Conservation (phyloP, 129 eudicot genomes). For the Rutidosis leptorrhynchoides region DNA sequence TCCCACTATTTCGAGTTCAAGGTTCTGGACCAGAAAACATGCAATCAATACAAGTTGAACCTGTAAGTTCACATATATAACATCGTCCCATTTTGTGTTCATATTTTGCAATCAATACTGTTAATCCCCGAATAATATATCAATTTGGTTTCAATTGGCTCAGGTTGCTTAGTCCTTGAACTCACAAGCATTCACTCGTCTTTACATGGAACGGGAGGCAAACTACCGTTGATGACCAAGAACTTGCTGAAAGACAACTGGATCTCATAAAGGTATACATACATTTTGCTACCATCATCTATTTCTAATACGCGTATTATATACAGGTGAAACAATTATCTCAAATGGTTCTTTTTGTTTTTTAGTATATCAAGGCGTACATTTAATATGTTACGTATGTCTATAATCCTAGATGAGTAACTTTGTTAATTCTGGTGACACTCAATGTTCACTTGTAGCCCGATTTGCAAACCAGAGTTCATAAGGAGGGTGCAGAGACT, state of each 20-base stretch:
- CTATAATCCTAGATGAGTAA: neutral
- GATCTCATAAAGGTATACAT: conserved; percentile 80
- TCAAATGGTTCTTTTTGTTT: neutral
- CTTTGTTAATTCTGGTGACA: neutral
- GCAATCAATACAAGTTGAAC: too few relatives aligned
- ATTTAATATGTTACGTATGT: neutral
- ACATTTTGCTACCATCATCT: too few relatives aligned
- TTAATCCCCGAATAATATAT: neutral
- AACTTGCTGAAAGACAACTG: conserved; percentile 80
- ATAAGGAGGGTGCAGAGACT: conserved; percentile 74
- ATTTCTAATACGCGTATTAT: too few relatives aligned
- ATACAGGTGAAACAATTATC: too few relatives aligned
- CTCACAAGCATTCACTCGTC: conserved; percentile 62
- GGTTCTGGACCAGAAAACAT: too few relatives aligned
- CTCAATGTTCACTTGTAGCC: conserved; percentile 57
- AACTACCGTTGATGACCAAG: conserved; percentile 67
- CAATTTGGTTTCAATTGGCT: conserved; percentile 19
- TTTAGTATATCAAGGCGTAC: neutral
- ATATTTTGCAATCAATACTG: too few relatives aligned
- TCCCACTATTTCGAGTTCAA: too few relatives aligned
- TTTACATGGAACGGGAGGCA: conserved; percentile 75
- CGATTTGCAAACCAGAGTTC: conserved; percentile 55
- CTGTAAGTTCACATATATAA: neutral
- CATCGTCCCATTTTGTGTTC: neutral
- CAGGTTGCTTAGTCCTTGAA: conserved; percentile 84